A percentile compares a stretch with the other conserved stretches of the same genome.
phyloP scores from a whole-genome alignment of 495 filamentous ascomycete genomes.

The Annulohypoxylon nitens region DNA sequence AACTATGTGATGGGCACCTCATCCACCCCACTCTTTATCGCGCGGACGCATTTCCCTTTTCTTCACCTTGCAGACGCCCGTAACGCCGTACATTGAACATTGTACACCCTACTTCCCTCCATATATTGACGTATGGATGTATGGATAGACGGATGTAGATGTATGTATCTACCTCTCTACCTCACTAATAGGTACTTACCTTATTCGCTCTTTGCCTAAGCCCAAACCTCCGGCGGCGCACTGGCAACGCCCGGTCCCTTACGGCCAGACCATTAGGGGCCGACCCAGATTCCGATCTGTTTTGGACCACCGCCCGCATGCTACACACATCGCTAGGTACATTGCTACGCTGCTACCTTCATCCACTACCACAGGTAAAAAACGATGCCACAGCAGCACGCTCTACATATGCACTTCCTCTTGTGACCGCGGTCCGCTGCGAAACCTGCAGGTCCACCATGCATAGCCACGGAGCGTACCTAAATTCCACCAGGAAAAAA shows the following conservation, averaged over 20 bases:
- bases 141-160: too few relatives aligned
- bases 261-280: conserved; percentile 28
- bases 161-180: background rate
- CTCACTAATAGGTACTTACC: too few relatives aligned
- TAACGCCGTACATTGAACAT: too few relatives aligned
- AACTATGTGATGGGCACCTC: conserved; percentile 31
- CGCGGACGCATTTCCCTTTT: conserved; percentile 43
- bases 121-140: too few relatives aligned
- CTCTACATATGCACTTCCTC: conserved; percentile 52
- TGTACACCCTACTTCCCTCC: conserved; percentile 20
- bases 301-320: conserved; percentile 33
- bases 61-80: conserved; percentile 48
- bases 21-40: conserved; percentile 35
- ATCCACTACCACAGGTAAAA: conserved; percentile 8
- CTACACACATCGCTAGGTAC: conserved; percentile 18
- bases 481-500: background rate
- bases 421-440: conserved; percentile 57
- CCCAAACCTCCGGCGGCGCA: conserved; percentile 29
- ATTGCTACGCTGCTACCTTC: conserved; percentile 23
- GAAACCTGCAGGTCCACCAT: conserved; percentile 45
- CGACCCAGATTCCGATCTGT: conserved; percentile 36
- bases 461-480: conserved; percentile 27
- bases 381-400: conserved; percentile 33
- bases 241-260: conserved; percentile 33
- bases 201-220: too few relatives aligned